Percentiles rank a stretch among this genome's conserved stretches.
These are phyloP conservation scores for Xylogone sp. DNA, from an alignment of 2,329 filamentous ascomycete genomes.

Conservation along the genomic window DNA sequence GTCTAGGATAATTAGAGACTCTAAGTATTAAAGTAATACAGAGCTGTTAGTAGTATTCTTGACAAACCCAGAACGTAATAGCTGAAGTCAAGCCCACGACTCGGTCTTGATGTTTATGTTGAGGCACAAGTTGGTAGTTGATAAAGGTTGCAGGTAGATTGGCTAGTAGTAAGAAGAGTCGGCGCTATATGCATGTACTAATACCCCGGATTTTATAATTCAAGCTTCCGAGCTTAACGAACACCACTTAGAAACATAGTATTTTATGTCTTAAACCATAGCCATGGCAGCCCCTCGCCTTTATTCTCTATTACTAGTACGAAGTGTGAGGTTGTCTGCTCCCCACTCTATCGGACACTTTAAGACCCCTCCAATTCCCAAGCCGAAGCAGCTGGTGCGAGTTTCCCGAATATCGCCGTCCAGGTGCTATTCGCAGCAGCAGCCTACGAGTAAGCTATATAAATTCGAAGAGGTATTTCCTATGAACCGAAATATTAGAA, in stretches of 20 bases:
- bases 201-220: background rate
- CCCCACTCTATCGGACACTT: background rate
- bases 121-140: too few species aligned
- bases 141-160: too few species aligned
- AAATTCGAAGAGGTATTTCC: slow-evolving; percentile 39
- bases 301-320: background rate
- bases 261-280: background rate
- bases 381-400: background rate
- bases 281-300: background rate
- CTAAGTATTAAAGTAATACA: too few species aligned
- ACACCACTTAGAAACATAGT: background rate
- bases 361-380: background rate
- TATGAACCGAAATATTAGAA: background rate
- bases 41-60: too few species aligned
- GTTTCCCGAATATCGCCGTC: slow-evolving; percentile 2
- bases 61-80: too few species aligned
- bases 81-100: too few species aligned
- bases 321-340: background rate
- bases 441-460: slow-evolving; percentile 37
- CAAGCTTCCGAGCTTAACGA: background rate
- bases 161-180: too few species aligned
- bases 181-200: too few species aligned
- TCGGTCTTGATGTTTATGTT: too few species aligned
- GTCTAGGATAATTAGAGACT: too few species aligned
- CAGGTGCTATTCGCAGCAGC: slow-evolving; percentile 15